Evolutionary conservation across 2,329 filamentous ascomycete species (phyloP).

Genomic region (Colletotrichum sublineola): DNA sequence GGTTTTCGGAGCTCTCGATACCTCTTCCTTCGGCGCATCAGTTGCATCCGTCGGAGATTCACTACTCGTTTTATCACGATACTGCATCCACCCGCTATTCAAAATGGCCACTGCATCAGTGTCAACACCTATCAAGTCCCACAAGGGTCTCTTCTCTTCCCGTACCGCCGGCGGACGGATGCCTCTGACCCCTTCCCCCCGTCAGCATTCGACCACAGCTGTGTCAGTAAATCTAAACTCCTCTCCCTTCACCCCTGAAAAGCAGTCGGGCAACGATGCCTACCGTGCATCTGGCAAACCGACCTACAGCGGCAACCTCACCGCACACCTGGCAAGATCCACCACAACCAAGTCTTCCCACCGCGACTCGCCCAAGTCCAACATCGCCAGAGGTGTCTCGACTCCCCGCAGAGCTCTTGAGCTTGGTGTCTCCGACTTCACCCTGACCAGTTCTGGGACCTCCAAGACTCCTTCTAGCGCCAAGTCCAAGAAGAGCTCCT

Average conservation of each 20-base stretch:
- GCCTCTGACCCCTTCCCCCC: conserved; percentile 92
- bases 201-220: conserved; percentile 67
- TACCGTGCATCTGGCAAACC: conserved; percentile 73
- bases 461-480: conserved; percentile 70
- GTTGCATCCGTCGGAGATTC: conserved; percentile 61
- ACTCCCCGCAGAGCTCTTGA: conserved; percentile 88
- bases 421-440: conserved; percentile 92
- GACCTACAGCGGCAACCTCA: conserved; percentile 83
- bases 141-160: conserved; percentile 90
- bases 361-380: conserved; percentile 94
- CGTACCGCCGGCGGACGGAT: conserved; percentile 95
- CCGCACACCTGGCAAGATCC: conserved; percentile 81
- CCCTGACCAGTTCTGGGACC: conserved; percentile 84
- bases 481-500: conserved; percentile 68
- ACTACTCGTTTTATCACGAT: conserved; percentile 53
- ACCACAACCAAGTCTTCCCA: conserved; percentile 73
- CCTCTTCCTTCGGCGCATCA: conserved; percentile 57
- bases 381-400: conserved; percentile 82
- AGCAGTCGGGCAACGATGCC: conserved; percentile 63
- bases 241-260: conserved; percentile 84
- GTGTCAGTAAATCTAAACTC: conserved; percentile 68
- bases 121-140: conserved; percentile 94
- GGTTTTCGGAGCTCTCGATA: conserved; percentile 57
- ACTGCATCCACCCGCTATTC: conserved; percentile 50
- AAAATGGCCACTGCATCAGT: conserved; percentile 85